Base-by-base conservation (phyloP, 495 filamentous ascomycete genomes). In the Choiromyces venosus region DNA sequence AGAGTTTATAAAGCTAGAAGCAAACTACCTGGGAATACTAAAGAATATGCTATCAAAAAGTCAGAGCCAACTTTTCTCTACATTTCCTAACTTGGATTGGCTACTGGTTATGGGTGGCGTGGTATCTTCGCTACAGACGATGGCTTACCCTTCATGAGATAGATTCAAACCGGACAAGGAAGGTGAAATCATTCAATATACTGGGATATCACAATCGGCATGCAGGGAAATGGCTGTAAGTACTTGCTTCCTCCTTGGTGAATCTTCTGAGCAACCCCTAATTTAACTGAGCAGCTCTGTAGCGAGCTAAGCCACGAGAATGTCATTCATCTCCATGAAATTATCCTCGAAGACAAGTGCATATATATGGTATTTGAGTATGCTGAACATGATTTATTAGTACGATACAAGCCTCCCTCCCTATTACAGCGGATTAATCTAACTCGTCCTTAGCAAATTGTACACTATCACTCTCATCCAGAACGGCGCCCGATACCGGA, bases 361-460 rank as follows among this genome's bases (percentile, higher is more conserved):
- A 99, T 99, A 80, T 98, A 93, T 83, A 99, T 99, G 92, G 94
- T 99, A 29, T 99, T 99, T 80, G 95, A 98, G 83, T 99, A 97
- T 81, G 94, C 94, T 76, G 95, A 99, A 83, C 95, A 93, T 83
- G 95, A 99, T 82, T 85, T 99, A 61, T 86, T 99, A 36, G 77
- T 79, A 76, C 64, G 67, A 19, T 40, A 40, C 37, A 10, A 25
- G 14, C 21, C 16, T 25, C 44, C 65, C 69, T 36, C 40, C 29
- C 16, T 38, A 70, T 7, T 10, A 16, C 39, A 29, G 10, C 9
- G 9, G 29, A 21, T 21, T 38, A 4, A 37, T 37, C 46, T 70
- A 71, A 75, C 73, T 65, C 18, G 35, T 44, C 66, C 33, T 8
- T 35, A 79, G 10, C 96, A 98, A 83, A 98, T 99, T 74, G 97